Evolutionary conservation across 2,329 filamentous ascomycete species (phyloP).

Genomic region (Pestalotiopsis sp.): DNA sequence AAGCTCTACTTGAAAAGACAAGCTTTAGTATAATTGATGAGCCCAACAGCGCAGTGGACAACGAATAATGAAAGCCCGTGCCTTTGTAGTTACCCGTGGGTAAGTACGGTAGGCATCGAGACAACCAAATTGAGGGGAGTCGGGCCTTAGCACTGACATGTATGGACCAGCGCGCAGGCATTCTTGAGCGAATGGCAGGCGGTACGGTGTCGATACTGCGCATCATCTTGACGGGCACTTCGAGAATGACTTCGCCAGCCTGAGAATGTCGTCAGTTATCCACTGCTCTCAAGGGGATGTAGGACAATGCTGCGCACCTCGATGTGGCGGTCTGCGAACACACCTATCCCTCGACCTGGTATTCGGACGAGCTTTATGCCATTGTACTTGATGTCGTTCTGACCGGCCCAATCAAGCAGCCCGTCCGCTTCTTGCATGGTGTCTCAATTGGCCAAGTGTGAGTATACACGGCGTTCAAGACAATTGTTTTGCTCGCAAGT

Average conservation of each 20-base stretch:
- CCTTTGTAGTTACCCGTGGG: not conserved
- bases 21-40: not conserved
- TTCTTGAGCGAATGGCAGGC: not conserved
- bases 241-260: conserved; percentile 12
- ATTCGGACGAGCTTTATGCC: conserved; percentile 3
- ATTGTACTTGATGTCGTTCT: not conserved
- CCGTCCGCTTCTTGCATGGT: not conserved
- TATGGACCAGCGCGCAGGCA: conserved; percentile 2
- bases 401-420: not conserved
- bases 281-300: not conserved
- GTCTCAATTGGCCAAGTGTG: not conserved
- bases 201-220: conserved; percentile 9
- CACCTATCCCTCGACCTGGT: conserved; percentile 6
- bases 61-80: not conserved
- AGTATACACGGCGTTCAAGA: not conserved
- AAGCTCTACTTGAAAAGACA: not conserved
- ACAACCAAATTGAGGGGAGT: not conserved
- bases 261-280: not conserved
- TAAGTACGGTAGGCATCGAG: not conserved
- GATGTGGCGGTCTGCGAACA: conserved; percentile 7
- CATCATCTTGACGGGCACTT: conserved; percentile 9
- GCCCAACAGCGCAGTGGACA: not conserved
- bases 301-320: not conserved
- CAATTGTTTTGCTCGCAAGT: not conserved
- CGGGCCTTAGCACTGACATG: not conserved